These are phyloP conservation scores for Pleoardoris graminearum DNA, from an alignment of 2,329 filamentous ascomycete genomes.

Conservation along the genomic window DNA sequence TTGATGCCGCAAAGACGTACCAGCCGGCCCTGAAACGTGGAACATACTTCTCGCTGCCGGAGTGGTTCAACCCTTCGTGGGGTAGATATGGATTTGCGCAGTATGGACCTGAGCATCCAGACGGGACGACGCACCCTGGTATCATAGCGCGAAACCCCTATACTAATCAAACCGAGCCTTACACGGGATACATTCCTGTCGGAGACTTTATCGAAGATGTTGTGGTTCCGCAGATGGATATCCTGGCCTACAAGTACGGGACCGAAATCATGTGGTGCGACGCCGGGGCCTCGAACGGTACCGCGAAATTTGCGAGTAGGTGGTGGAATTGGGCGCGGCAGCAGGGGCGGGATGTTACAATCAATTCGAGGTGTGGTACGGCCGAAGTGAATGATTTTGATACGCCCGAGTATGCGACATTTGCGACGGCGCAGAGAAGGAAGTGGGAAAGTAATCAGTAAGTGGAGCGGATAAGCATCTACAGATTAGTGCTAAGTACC, in stretches of 20 bases:
- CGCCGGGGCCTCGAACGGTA: conserved; percentile 50
- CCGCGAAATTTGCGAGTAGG: conserved; percentile 47
- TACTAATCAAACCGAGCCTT: conserved; percentile 49
- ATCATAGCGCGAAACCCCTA: conserved; percentile 36
- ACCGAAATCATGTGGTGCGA: conserved; percentile 56
- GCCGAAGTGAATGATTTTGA: conserved; percentile 58
- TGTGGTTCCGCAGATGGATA: conserved; percentile 51
- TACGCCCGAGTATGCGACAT: conserved; percentile 62
- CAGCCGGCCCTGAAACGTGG: conserved; percentile 51
- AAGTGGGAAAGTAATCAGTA: conserved; percentile 57
- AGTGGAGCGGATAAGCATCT: background rate
- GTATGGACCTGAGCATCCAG: conserved; percentile 12
- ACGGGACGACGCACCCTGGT: conserved; percentile 11
- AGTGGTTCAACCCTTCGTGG: conserved; percentile 54
- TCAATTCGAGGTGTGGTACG: conserved; percentile 62
- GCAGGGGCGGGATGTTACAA: conserved; percentile 53
- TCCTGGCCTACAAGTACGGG: conserved; percentile 41
- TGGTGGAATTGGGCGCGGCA: conserved; percentile 50
- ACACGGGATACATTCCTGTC: conserved; percentile 50
- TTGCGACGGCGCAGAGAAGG: conserved; percentile 53
- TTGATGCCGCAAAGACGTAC: conserved; percentile 48
- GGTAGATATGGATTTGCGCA: conserved; percentile 44
- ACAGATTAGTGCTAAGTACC: conserved; percentile 21
- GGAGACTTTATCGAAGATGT: conserved; percentile 48
- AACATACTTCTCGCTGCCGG: conserved; percentile 51